Evolutionary conservation across 179 eudicot genomes (phyloP), one percentile per base, ranked within the genome.

Genomic region (Camellia oleifera): DNA sequence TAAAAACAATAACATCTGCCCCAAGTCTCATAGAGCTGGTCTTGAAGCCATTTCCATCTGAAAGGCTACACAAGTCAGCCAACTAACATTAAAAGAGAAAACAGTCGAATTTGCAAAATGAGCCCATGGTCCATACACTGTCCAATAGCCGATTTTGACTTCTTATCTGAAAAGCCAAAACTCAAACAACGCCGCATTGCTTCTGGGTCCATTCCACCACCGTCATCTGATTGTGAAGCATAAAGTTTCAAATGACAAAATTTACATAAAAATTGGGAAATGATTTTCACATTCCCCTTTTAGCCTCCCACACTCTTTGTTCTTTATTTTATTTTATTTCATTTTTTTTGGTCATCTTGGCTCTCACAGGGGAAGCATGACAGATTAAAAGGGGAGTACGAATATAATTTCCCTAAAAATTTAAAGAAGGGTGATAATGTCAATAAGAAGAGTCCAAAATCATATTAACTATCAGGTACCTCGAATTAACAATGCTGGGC

Each of bases 1-100:
- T 91, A 88, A 94, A 94, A 79, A 92, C 97, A 69, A 94, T 84
- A 77, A 87, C 98, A 83, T 95, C 99, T 69, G 99, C 95, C 81
- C 99, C 98, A 78, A 95, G 98, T 84, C 98, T 85, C 98, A 95
- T 95, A 23, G 98, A 84, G 83, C 98, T 89, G 8, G 97, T 93
- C 88, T 95, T 95, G 87, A 95, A 95, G 80, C 98, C 98, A 87
- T 95, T 95, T 80, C 99, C 99, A 88, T 95, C 98, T 95, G 93
- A 84, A 89, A 90, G 81, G 77, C 72, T 46, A 81, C 13, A 69
- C 13, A 69, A 79, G 79, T 78, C 76, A 82, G 77, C 23, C 72
- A 74, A 65, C 72, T 54, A 56, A 56, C n/a, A 57, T 70, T 56
- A 76, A 75, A 76, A 75, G 5, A 64, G 20, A 63, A 65, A 73